Percentiles rank a stretch among this genome's conserved stretches.
Conservation (phyloP, 139 green algal genomes). For the Astrephomene gubernaculifera region DNA sequence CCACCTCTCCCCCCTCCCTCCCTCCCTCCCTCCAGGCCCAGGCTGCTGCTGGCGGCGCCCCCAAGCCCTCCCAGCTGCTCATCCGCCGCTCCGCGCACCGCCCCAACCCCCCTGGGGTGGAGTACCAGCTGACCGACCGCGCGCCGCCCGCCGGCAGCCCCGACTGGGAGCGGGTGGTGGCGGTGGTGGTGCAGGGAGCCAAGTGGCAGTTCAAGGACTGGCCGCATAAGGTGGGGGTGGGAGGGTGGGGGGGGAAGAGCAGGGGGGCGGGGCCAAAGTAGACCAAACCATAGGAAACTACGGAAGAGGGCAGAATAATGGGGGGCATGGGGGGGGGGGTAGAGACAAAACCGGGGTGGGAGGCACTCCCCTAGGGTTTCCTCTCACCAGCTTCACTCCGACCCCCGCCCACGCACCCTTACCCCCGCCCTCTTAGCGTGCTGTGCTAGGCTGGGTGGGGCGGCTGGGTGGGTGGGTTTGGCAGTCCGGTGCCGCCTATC, state of each 20-base stretch:
- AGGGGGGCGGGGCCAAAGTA: no score
- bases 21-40: neutral
- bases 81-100: slow-evolving; percentile 40
- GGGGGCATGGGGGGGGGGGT: neutral
- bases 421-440: no score
- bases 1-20: neutral
- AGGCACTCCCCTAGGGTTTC: no score
- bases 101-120: slow-evolving; percentile 6
- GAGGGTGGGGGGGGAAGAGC: neutral
- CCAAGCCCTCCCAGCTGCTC: slow-evolving; percentile 2
- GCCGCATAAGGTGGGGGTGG: slow-evolving; percentile 53
- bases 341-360: no score
- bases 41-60: slow-evolving; percentile 10
- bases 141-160: slow-evolving; percentile 11
- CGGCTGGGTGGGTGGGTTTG: no score
- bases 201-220: slow-evolving; percentile 77
- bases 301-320: neutral
- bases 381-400: no score
- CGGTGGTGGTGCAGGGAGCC: slow-evolving; percentile 64
- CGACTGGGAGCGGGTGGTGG: slow-evolving; percentile 68
- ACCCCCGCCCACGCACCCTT: no score
- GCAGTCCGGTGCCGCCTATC: no score
- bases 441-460: no score
- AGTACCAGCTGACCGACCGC: slow-evolving; percentile 56
- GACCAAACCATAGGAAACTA: neutral